Percentiles rank a stretch among this genome's conserved stretches.
These are phyloP conservation scores for Ustilago bromivora DNA, from an alignment of 1,284 basidiomycete species.

Conservation along the genomic window DNA sequence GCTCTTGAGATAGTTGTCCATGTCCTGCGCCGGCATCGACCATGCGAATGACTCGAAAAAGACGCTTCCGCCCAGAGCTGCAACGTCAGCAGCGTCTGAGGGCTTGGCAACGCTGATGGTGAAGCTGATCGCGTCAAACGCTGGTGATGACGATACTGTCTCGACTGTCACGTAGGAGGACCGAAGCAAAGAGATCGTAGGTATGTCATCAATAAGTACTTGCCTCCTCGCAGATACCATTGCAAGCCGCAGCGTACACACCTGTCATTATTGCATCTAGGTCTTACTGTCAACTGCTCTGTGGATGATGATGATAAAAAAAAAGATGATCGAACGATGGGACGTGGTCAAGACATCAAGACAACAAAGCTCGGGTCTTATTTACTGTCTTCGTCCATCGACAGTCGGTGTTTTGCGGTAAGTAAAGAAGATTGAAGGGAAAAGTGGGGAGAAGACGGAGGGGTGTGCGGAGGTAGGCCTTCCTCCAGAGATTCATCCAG, in stretches of 20 bases:
- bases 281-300: neutral
- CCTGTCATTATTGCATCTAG: conserved; percentile 23
- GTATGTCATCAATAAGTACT: neutral
- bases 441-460: neutral
- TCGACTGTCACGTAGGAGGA: neutral
- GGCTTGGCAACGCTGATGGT: conserved; percentile 9
- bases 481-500: conserved; percentile 3
- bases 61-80: conserved; percentile 28
- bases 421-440: neutral
- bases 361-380: neutral
- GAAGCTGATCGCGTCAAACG: conserved; percentile 19
- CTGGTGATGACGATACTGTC: neutral
- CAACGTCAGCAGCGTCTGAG: conserved; percentile 33
- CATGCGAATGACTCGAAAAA: conserved; percentile 36
- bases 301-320: neutral
- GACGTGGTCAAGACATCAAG: neutral
- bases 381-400: neutral
- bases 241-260: conserved; percentile 1
- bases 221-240: neutral
- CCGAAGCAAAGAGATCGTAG: neutral
- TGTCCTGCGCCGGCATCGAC: conserved; percentile 37
- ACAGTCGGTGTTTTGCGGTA: neutral
- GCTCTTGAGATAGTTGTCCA: conserved; percentile 37
- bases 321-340: neutral
- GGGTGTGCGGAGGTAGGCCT: neutral